Percentiles rank a stretch among this genome's conserved stretches.
phyloP scores from a whole-genome alignment of 371 early-diverging fungal species.

The Batrachochytrium dendrobatidis region DNA sequence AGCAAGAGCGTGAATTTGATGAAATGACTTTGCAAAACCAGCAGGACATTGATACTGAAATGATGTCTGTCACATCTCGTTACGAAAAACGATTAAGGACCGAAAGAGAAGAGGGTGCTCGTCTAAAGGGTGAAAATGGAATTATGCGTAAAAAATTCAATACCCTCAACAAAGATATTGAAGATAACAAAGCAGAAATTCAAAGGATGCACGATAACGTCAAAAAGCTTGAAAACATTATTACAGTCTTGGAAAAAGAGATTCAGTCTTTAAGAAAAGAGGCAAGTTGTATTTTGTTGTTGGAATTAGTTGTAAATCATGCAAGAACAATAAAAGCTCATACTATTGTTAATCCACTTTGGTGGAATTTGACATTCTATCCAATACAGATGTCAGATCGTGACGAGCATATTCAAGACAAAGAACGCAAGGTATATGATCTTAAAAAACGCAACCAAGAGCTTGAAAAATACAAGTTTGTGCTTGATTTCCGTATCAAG shows the following conservation, averaged over 20 bases:
- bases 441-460: slow-evolving; percentile 54
- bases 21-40: slow-evolving; percentile 38
- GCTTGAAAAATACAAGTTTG: slow-evolving; percentile 54
- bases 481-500: slow-evolving; percentile 47
- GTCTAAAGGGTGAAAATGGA: slow-evolving; percentile 53
- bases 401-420: slow-evolving; percentile 50
- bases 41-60: slow-evolving; percentile 46
- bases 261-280: slow-evolving; percentile 40
- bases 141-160: slow-evolving; percentile 58
- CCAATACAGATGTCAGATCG: slow-evolving; percentile 39
- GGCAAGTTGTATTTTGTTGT: slow-evolving; percentile 34
- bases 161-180: slow-evolving; percentile 49
- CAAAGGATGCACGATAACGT: slow-evolving; percentile 43
- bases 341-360: no score
- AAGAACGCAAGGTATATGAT: slow-evolving; percentile 49
- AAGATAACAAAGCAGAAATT: slow-evolving; percentile 47
- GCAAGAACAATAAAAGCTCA: no score
- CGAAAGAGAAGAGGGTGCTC: slow-evolving; percentile 45
- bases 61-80: slow-evolving; percentile 21
- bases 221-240: slow-evolving; percentile 38
- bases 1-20: slow-evolving; percentile 33
- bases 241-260: slow-evolving; percentile 46
- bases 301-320: no score
- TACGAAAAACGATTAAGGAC: slow-evolving; percentile 40
- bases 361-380: no score